A percentile compares a stretch with the other conserved stretches of the same genome.
Conservation (phyloP, 495 filamentous ascomycete genomes). For the Xylaria curta region DNA sequence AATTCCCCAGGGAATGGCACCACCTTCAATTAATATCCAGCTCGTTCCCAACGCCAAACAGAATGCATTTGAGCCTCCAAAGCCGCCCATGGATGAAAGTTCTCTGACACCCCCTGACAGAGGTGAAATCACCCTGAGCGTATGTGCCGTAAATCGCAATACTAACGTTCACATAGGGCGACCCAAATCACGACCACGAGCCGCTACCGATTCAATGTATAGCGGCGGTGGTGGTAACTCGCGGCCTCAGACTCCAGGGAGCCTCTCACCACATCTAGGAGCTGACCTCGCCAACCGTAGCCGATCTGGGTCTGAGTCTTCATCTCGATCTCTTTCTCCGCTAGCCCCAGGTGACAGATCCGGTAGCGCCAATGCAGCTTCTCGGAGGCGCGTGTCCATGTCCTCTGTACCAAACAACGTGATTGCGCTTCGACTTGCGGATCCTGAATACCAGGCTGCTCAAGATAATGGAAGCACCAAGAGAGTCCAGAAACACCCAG, state of each 20-base stretch:
- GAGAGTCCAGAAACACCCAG: constrained; percentile 93
- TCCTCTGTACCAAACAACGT: constrained; percentile 88
- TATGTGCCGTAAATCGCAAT: background rate
- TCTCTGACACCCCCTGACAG: constrained; percentile 85
- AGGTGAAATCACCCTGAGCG: constrained; percentile 59
- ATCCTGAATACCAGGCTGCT: constrained; percentile 81
- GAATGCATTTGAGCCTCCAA: constrained; percentile 72
- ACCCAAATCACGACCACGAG: constrained; percentile 64
- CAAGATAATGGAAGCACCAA: constrained; percentile 63
- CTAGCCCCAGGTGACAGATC: constrained; percentile 70
- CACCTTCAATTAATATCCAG: constrained; percentile 91
- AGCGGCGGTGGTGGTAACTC: constrained; percentile 48
- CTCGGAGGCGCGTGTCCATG: constrained; percentile 80
- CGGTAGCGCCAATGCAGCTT: constrained; percentile 66
- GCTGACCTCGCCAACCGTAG: constrained; percentile 53
- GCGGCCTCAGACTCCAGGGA: constrained; percentile 47
- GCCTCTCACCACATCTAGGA: constrained; percentile 53
- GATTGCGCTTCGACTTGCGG: constrained; percentile 89
- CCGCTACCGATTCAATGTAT: constrained; percentile 77
- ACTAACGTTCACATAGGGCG: constrained; percentile 43
- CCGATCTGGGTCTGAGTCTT: constrained; percentile 49
- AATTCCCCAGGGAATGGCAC: constrained; percentile 75
- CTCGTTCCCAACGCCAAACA: constrained; percentile 78
- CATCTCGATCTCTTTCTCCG: constrained; percentile 72
- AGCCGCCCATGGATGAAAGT: constrained; percentile 69